Evolutionary conservation across 2,329 filamentous ascomycete species (phyloP), one percentile per base, ranked within the genome.

Genomic region (Thermomyces lanuginosus): DNA sequence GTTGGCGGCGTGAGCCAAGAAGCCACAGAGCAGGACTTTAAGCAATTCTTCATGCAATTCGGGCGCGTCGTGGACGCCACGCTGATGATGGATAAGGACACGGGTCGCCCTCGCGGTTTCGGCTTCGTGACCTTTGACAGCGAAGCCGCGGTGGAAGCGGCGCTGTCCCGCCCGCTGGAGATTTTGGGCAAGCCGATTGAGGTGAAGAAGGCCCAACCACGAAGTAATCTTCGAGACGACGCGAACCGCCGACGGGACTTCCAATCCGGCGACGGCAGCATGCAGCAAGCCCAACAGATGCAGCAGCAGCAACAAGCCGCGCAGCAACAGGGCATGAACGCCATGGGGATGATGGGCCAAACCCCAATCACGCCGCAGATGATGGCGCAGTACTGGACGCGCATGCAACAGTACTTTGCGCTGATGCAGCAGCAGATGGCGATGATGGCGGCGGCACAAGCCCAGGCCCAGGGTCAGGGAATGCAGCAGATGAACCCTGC

Each of bases 81-180:
- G 0, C 71, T 98, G 2, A 98, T 98, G 89, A 98, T 98, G 74
- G 89, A 98, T 53, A 98, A 98, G 57, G 89, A 98, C 52, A 98
- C 89, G 1, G 89, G 89, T n/a, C 72, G 89, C 21, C 89, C 89
- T 2, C 70, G 89, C 46, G 89, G 89, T 2, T 98, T 98, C 45
- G 89, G 89, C 8, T 98, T 98, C 51, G 89, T 98, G 28, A 98
- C 89, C 0, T 98, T 98, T 42, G 89, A 98, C 55, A 91, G 76
- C 39, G 89, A 98, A 45, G 75, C 81, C 9, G 89, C 89, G 10
- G 89, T 98, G 22, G 89, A 98, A 38, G 78, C 80, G 17, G 92
- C 84, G 34, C 71, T 98, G 22, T 73, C 76, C 30, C 69, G 75
- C 12, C 79, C 82, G 9, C 67, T 98, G 8, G 81, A 89, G 48